A percentile compares a stretch with the other conserved stretches of the same genome.
Conservation (phyloP, 176 grass and related monocot genomes). For the Carex cristatella region DNA sequence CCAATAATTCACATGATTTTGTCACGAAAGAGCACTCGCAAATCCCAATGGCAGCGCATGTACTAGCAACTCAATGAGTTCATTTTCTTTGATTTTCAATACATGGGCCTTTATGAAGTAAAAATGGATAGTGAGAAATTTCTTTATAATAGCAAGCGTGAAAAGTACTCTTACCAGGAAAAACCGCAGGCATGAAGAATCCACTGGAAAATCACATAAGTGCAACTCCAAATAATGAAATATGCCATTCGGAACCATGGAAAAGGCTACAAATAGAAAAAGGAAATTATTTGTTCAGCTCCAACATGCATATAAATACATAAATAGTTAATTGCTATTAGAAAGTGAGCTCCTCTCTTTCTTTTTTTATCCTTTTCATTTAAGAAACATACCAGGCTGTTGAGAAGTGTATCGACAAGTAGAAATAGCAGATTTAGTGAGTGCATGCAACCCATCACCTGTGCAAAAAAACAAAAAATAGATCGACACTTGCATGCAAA, state of each 20-base stretch:
- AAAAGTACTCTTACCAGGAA: slow-evolving; percentile 36
- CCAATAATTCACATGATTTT: not conserved
- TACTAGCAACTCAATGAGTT: not conserved
- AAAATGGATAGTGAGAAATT: not conserved
- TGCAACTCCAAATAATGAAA: slow-evolving; percentile 52
- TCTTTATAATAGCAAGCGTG: not conserved
- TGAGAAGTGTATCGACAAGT: slow-evolving; percentile 39
- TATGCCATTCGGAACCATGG: slow-evolving; percentile 49
- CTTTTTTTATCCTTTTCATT: not conserved
- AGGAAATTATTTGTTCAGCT: not conserved
- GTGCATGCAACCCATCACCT: slow-evolving; percentile 48
- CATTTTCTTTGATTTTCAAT: not conserved
- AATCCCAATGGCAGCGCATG: not conserved
- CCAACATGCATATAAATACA: not conserved
- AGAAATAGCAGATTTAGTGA: slow-evolving; percentile 45
- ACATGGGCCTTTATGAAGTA: not conserved
- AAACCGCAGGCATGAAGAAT: slow-evolving; percentile 46
- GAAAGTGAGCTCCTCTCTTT: not conserved
- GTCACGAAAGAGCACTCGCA: not conserved
- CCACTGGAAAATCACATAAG: slow-evolving; percentile 51
- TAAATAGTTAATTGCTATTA: slow-evolving; percentile 1
- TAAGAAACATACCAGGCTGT: slow-evolving; percentile 34
- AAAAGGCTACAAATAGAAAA: slow-evolving; percentile 29
- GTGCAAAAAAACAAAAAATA: not conserved
- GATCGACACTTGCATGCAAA: not conserved